These are phyloP conservation scores for Thraustochytrium striatum DNA, from an alignment of 352 stramenopile genomes.

Conservation along the genomic window DNA sequence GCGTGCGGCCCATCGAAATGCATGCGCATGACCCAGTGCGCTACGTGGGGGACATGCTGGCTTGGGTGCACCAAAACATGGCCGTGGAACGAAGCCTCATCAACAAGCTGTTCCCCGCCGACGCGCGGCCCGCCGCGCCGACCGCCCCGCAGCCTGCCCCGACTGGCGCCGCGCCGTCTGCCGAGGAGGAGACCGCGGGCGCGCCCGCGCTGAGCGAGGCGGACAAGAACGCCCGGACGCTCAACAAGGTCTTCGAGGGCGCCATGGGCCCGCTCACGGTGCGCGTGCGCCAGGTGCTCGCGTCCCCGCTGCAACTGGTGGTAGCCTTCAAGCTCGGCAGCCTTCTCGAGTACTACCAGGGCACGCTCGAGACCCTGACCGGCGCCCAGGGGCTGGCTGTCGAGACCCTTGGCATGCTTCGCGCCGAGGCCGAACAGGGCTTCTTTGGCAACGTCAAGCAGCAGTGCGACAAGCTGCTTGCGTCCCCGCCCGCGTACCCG, in stretches of 20 bases:
- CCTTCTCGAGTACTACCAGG: conserved; percentile 43
- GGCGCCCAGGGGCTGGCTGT: background rate
- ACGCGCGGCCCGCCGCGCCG: background rate
- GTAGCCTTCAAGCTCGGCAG: conserved; percentile 37
- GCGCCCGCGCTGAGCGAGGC: background rate
- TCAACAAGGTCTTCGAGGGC: conserved; percentile 31
- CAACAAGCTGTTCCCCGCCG: conserved; percentile 58
- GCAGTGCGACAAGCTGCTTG: conserved; percentile 42
- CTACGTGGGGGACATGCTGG: conserved; percentile 79
- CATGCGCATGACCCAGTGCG: conserved; percentile 74
- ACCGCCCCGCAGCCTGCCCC: background rate
- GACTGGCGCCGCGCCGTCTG: background rate
- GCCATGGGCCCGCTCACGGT: background rate
- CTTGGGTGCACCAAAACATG: conserved; percentile 76
- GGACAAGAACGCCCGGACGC: background rate
- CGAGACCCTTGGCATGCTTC: background rate
- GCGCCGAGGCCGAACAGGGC: background rate
- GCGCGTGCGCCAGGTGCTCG: conserved; percentile 20
- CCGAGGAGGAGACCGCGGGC: background rate
- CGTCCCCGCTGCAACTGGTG: background rate
- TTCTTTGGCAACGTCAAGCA: conserved; percentile 13
- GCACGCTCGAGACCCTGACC: conserved; percentile 13
- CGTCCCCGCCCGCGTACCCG: conserved; percentile 27
- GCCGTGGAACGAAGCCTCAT: conserved; percentile 74
- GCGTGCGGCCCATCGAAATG: conserved; percentile 74